phyloP scores from a whole-genome alignment of 208 protist genomes.

The Crithidia sp. region DNA sequence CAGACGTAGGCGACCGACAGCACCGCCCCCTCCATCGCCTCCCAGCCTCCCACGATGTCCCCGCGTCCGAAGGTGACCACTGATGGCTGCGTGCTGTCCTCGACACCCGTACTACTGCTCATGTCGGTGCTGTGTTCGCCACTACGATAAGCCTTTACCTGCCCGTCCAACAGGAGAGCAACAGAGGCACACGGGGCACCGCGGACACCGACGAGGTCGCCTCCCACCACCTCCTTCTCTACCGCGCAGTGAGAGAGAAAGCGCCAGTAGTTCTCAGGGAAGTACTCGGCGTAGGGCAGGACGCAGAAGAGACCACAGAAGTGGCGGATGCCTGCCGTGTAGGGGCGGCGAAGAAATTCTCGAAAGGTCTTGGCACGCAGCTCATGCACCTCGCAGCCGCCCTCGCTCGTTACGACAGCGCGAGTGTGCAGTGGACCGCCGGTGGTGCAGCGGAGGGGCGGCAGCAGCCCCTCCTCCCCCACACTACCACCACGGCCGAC shows the following conservation, averaged over 20 bases:
- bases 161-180: conserved; percentile 16
- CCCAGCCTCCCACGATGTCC: conserved; percentile 18
- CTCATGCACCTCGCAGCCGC: conserved; percentile 19
- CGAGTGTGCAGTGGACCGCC: conserved; percentile 10
- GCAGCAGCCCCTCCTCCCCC: conserved; percentile 19
- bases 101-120: no score
- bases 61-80: conserved; percentile 10
- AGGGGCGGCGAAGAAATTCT: conserved; percentile 20
- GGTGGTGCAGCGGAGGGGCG: conserved; percentile 13
- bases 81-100: neutral
- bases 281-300: conserved; percentile 15
- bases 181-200: conserved; percentile 1
- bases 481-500: conserved; percentile 1
- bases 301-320: conserved; percentile 24
- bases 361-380: conserved; percentile 2
- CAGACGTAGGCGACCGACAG: conserved; percentile 16
- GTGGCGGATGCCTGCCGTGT: conserved; percentile 8
- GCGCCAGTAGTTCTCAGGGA: conserved; percentile 28
- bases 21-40: conserved; percentile 10
- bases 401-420: conserved; percentile 12
- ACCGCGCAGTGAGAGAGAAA: conserved; percentile 19
- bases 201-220: conserved; percentile 18
- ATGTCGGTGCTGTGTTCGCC: neutral
- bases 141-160: conserved; percentile 10
- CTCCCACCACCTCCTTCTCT: conserved; percentile 13